Percentiles rank a stretch among this genome's conserved stretches.
Conservation (phyloP, 2,329 filamentous ascomycete species). For the Penicillium digitatum region DNA sequence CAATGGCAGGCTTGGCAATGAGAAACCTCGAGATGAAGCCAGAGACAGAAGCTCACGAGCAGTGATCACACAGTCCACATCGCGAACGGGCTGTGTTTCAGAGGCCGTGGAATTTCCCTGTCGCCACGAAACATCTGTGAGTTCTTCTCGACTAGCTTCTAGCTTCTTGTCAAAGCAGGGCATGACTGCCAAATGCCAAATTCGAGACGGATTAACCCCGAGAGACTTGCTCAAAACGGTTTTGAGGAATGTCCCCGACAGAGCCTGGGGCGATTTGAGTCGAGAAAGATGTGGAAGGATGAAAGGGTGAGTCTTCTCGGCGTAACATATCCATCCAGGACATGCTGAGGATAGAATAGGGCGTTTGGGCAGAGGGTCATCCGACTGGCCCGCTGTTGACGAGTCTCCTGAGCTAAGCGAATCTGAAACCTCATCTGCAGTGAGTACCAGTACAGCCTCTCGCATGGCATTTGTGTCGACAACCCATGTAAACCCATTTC, state of each 20-base stretch:
- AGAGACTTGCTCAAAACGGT: slow-evolving; percentile 71
- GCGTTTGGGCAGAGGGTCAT: slow-evolving; percentile 33
- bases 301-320: slow-evolving; percentile 95
- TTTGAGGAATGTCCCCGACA: slow-evolving; percentile 87
- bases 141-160: slow-evolving; percentile 87
- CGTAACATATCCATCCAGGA: slow-evolving; percentile 98
- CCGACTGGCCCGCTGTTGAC: slow-evolving; percentile 10
- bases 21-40: slow-evolving; percentile 71
- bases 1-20: slow-evolving; percentile 69
- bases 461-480: slow-evolving; percentile 82
- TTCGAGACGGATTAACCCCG: slow-evolving; percentile 68
- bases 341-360: slow-evolving; percentile 75
- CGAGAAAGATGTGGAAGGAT: slow-evolving; percentile 85
- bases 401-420: slow-evolving; percentile 24
- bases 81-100: slow-evolving; percentile 58
- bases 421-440: slow-evolving; percentile 65
- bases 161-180: slow-evolving; percentile 99
- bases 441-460: slow-evolving; percentile 76
- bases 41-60: slow-evolving; percentile 91
- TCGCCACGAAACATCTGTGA: slow-evolving; percentile 75
- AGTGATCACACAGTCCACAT: slow-evolving; percentile 97
- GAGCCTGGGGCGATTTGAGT: slow-evolving; percentile 88
- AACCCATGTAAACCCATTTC: slow-evolving; percentile 81
- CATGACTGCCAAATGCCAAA: slow-evolving; percentile 97
- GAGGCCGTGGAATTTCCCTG: slow-evolving; percentile 27